Base-by-base conservation (phyloP, 805 yeast genomes). In the Candida maris region DNA sequence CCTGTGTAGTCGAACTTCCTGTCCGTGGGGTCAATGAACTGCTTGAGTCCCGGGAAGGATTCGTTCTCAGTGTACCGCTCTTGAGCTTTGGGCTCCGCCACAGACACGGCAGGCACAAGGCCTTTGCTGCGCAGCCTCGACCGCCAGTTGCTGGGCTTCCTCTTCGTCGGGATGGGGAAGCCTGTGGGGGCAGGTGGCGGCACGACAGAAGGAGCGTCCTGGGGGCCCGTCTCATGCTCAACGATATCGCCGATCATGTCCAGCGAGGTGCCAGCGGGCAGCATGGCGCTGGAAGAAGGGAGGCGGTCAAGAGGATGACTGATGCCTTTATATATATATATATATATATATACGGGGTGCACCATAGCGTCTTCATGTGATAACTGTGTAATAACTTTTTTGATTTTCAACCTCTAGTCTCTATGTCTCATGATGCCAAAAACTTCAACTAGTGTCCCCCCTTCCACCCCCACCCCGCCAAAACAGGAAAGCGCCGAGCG, bases 241-340 rank as follows among this genome's bases (percentile, higher is more conserved):
- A 81, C 77, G 20, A 84, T 81, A 45, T 84, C 91, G 7, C 85
- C 84, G 19, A 83, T 59, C 41, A 81, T 65, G 56, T 81, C 82
- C 89, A 82, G n/a, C n/a, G n/a, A n/a, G n/a, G n/a, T n/a, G n/a
- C n/a, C n/a, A n/a, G n/a, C n/a, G n/a, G n/a, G n/a, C n/a, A n/a
- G n/a, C n/a, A n/a, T n/a, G n/a, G n/a, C n/a, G n/a, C n/a, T n/a
- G n/a, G n/a, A n/a, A n/a, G n/a, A n/a, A n/a, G n/a, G n/a, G n/a
- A n/a, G n/a, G n/a, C n/a, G n/a, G n/a, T n/a, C n/a, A n/a, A n/a
- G n/a, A n/a, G n/a, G n/a, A n/a, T n/a, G n/a, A n/a, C n/a, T n/a
- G n/a, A n/a, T n/a, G n/a, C n/a, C n/a, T n/a, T n/a, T n/a, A n/a
- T n/a, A n/a, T n/a, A n/a, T n/a, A n/a, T n/a, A n/a, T n/a, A n/a